Evolutionary conservation across 768 basidiomycete species (phyloP).

Genomic region (Rhizopogon vinicolor): DNA sequence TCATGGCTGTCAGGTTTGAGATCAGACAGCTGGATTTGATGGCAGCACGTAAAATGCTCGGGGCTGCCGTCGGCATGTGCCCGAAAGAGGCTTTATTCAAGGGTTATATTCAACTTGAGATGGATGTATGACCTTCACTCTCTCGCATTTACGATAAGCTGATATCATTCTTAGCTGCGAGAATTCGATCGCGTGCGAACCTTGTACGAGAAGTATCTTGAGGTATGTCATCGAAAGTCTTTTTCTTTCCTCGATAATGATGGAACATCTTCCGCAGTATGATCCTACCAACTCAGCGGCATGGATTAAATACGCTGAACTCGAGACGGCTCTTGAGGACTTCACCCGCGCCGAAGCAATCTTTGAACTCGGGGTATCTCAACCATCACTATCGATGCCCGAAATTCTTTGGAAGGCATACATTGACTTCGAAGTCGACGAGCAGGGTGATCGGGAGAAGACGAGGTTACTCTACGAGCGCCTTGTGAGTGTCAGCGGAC

Average conservation of each 20-base stretch:
- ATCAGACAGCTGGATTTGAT: slow-evolving; percentile 75
- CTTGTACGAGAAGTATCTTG: slow-evolving; percentile 92
- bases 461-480: slow-evolving; percentile 88
- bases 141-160: slow-evolving; percentile 3
- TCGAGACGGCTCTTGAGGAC: slow-evolving; percentile 85
- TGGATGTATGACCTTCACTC: slow-evolving; percentile 53
- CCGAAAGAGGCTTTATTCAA: slow-evolving; percentile 96
- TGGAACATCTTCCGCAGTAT: slow-evolving; percentile 38
- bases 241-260: not conserved
- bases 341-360: slow-evolving; percentile 87
- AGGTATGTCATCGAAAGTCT: slow-evolving; percentile 42
- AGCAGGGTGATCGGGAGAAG: slow-evolving; percentile 79
- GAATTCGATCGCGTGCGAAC: slow-evolving; percentile 94
- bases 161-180: slow-evolving; percentile 52
- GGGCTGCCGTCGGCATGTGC: slow-evolving; percentile 90
- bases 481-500: slow-evolving; percentile 77
- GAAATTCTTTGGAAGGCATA: slow-evolving; percentile 94
- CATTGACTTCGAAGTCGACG: slow-evolving; percentile 94
- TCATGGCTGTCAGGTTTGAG: slow-evolving; percentile 90
- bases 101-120: slow-evolving; percentile 91
- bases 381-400: slow-evolving; percentile 87
- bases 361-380: slow-evolving; percentile 87
- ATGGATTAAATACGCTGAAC: slow-evolving; percentile 95
- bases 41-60: slow-evolving; percentile 86
- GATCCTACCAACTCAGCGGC: slow-evolving; percentile 89